phyloP scores from a whole-genome alignment of 2,329 filamentous ascomycete species.

The Botryosphaeria dothidea region DNA sequence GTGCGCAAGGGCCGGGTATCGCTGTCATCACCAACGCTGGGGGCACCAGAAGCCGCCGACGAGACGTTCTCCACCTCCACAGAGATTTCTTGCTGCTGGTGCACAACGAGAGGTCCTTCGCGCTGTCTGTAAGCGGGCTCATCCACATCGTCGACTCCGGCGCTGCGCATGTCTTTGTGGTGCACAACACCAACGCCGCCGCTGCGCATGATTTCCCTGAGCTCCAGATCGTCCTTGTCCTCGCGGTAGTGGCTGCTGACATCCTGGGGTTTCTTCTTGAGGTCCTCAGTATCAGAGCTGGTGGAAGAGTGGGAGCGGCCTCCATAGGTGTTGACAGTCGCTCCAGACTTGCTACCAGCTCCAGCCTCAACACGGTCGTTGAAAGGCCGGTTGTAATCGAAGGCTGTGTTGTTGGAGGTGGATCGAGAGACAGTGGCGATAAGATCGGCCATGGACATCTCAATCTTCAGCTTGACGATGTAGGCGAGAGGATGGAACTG shows the following conservation, averaged over 20 bases:
- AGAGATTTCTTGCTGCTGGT: constrained; percentile 1
- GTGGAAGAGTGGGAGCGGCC: not conserved
- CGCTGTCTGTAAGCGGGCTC: not conserved
- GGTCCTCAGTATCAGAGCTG: not conserved
- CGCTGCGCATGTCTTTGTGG: not conserved
- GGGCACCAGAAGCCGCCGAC: not conserved
- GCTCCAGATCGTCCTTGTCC: not conserved
- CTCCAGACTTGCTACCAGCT: not conserved
- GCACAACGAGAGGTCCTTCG: not conserved
- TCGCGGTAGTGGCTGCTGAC: not conserved
- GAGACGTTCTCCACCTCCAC: constrained; percentile 2
- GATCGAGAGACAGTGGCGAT: constrained; percentile 28
- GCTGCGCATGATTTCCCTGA: constrained; percentile 2
- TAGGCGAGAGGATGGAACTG: constrained; percentile 46
- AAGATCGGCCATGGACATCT: constrained; percentile 47
- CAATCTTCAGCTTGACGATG: constrained; percentile 48
- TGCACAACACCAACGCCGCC: not conserved
- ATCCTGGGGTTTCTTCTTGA: not conserved
- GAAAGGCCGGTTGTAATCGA: not conserved
- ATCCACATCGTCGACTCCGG: not conserved
- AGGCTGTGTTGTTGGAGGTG: not conserved
- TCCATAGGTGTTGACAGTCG: not conserved
- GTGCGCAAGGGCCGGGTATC: not conserved
- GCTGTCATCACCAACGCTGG: constrained; percentile 6
- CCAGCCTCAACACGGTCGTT: not conserved